Percentiles rank a stretch among this genome's conserved stretches.
phyloP scores from a whole-genome alignment of 345 rosid genomes.

The Hibiscus syriacus region DNA sequence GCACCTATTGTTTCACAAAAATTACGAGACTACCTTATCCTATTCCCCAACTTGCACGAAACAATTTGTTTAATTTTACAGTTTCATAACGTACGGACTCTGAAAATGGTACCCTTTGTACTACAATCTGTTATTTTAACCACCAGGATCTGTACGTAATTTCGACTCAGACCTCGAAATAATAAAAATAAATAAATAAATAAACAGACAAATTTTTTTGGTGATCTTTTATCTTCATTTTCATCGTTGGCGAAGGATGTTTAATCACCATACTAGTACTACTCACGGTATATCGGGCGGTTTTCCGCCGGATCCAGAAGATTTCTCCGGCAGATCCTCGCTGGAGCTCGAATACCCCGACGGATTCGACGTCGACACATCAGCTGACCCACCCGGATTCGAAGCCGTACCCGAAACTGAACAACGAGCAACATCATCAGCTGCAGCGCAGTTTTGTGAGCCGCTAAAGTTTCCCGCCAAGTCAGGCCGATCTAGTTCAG shows the following conservation, averaged over 20 bases:
- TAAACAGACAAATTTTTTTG: neutral
- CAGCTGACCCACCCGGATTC: slow-evolving; percentile 17
- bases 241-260: neutral
- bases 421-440: slow-evolving; percentile 3
- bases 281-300: slow-evolving; percentile 92
- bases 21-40: slow-evolving; percentile 34
- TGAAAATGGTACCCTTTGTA: slow-evolving; percentile 22
- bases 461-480: slow-evolving; percentile 17
- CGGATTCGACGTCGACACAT: slow-evolving; percentile 50
- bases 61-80: slow-evolving; percentile 7
- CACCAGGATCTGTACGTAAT: slow-evolving; percentile 11
- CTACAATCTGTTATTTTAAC: neutral
- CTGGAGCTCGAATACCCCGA: slow-evolving; percentile 75
- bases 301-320: slow-evolving; percentile 58
- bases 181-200: neutral
- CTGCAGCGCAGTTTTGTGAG: slow-evolving; percentile 1
- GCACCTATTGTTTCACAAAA: slow-evolving; percentile 6
- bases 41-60: slow-evolving; percentile 22
- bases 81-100: slow-evolving; percentile 39
- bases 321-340: slow-evolving; percentile 79
- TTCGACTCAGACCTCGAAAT: slow-evolving; percentile 33
- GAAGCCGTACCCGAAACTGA: slow-evolving; percentile 2
- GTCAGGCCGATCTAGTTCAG: slow-evolving; percentile 15
- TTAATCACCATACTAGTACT: no score
- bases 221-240: neutral